Conservation (phyloP, 2,329 filamentous ascomycete species). For the Sarocladiaceae sp. region DNA sequence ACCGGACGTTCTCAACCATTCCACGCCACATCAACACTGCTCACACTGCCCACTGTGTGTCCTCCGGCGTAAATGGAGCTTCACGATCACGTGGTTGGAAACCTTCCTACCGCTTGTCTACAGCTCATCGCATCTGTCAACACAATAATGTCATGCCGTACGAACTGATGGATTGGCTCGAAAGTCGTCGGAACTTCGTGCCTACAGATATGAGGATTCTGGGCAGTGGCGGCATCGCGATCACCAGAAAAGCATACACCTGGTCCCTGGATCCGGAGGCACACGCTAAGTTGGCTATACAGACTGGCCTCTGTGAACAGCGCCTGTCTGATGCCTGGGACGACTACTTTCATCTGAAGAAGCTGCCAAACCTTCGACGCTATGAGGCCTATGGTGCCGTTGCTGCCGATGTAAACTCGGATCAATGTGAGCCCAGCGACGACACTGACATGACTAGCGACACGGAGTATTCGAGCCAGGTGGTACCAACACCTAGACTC, state of each 20-base stretch:
- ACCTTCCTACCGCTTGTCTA: neutral
- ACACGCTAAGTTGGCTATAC: neutral
- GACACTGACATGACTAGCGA: neutral
- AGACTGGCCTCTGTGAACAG: neutral
- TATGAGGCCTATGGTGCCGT: neutral
- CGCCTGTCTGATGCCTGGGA: neutral
- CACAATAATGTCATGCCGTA: neutral
- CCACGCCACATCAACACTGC: too few species aligned
- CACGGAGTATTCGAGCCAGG: neutral
- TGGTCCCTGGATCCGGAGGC: neutral
- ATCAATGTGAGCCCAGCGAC: neutral
- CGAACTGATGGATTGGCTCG: slow-evolving; percentile 4
- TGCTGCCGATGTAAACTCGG: neutral
- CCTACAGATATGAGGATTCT: neutral
- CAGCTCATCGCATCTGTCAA: neutral
- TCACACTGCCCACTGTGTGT: neutral
- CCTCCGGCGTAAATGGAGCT: too few species aligned
- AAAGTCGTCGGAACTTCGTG: neutral
- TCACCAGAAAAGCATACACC: neutral
- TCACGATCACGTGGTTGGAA: neutral
- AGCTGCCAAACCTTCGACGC: neutral
- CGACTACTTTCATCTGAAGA: neutral
- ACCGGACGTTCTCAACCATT: neutral
- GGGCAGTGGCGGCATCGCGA: neutral
- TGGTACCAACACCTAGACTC: too few species aligned